Base-by-base conservation (phyloP, 371 early-diverging fungal genomes). In the Dichotomocladium elegans region DNA sequence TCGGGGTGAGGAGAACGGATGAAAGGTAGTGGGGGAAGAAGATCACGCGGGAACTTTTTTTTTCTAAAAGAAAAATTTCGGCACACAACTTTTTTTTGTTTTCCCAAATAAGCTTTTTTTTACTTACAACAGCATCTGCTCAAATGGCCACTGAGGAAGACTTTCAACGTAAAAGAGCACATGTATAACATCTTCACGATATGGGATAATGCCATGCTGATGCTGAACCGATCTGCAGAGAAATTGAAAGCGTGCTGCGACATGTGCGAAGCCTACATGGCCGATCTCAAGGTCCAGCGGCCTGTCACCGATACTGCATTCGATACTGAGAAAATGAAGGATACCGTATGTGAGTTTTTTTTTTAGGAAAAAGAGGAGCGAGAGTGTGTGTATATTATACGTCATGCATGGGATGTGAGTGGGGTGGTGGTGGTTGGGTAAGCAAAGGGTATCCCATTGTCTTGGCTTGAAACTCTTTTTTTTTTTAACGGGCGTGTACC, bases 201-300 rank as follows among this genome's bases (percentile, higher is more conserved):
- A 29, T 3, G 5, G 42, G 53, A 33, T n/a, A 1, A 28, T 12
- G n/a, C 15, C n/a, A n/a, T n/a, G n/a, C n/a, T n/a, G n/a, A n/a
- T n/a, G n/a, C n/a, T n/a, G n/a, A n/a, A n/a, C n/a, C n/a, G n/a
- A n/a, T n/a, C 21, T 37, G 25, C 48, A 72, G 73, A 58, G 22
- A 63, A 66, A 34, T 51, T 72, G 9, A 58, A 61, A 30, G 66
- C 73, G 53, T 72, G 73, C 37, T 55, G 55, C 25, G 60, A 47
- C 51, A 68, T 72, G 69, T 59, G 57, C n/a, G 47, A 52, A 14
- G 56, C 57, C 3, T 72, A 68, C 22, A 44, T 68, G 9, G 53
- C 61, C 1, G 73, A 68, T 30, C 53, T 72, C 14, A 68, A 68
- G 29, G 44, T 51, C 10, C 50, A 57, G 15, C 53, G 61, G 33